Conservation (phyloP, 305 asterid species). For the Vinca major region DNA sequence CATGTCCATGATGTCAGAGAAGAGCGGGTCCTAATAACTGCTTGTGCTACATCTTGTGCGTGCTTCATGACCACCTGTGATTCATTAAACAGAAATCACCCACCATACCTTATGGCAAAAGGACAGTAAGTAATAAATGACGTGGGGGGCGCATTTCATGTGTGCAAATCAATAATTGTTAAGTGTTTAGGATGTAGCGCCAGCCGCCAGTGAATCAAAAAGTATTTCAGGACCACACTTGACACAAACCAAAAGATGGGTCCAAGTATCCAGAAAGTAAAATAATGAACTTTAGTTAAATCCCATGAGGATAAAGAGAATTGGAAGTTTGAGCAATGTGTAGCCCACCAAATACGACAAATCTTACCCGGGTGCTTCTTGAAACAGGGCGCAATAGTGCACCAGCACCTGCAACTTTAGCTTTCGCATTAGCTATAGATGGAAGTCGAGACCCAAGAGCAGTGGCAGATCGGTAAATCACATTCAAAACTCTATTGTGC, state of each 20-base stretch:
- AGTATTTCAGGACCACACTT: background rate
- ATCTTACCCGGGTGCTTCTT: conserved; percentile 62
- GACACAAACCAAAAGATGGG: background rate
- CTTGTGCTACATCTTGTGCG: conserved; percentile 90
- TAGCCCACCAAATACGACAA: background rate
- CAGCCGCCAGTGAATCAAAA: background rate
- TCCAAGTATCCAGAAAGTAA: background rate
- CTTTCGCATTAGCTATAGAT: conserved; percentile 70
- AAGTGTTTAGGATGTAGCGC: background rate
- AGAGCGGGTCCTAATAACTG: conserved; percentile 70
- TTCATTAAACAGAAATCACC: conserved; percentile 11
- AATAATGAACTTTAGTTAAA: background rate
- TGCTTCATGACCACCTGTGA: conserved; percentile 76
- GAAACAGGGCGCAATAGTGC: conserved; percentile 83
- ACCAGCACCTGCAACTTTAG: conserved; percentile 82
- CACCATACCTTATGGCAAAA: background rate
- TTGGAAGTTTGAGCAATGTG: background rate
- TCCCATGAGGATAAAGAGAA: background rate
- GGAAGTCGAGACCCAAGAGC: conserved; percentile 83
- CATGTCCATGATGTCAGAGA: conserved; percentile 78
- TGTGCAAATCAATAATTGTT: background rate
- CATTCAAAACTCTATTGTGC: conserved; percentile 52
- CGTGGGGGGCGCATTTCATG: background rate
- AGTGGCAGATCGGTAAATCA: conserved; percentile 71
- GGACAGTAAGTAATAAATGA: background rate